Base-by-base conservation (phyloP, 2,329 filamentous ascomycete genomes). In the Plectosphaerella plurivora region DNA sequence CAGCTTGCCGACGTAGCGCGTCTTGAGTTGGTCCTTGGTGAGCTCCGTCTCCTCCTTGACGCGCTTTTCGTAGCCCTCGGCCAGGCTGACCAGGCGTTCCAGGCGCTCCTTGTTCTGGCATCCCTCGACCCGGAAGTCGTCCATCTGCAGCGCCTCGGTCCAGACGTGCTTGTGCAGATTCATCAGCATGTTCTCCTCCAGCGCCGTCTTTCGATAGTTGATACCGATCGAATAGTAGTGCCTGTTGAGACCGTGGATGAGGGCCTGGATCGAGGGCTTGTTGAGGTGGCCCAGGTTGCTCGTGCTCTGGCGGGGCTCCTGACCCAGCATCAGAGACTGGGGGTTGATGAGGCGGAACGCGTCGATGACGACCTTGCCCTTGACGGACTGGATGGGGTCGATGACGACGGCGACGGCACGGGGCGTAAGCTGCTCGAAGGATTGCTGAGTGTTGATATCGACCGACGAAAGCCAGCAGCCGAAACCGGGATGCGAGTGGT, bases 131-230 rank as follows among this genome's bases (percentile, higher is more conserved):
- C 86, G 83, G 80, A 99, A 99, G 71, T 97, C 92, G 55, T 93
- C 89, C 91, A 99, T 97, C 68, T 96, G 85, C 59, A 99, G 73
- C 5, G 93, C 94, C 71, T 99, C 94, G 1, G 95, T 99, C 94
- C 94, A 99, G 45, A 97, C 92, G 62, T 97, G 94, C 80, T 99
- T 99, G 82, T 99, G 94, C 60, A 99, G 77, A 69, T 99, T 99
- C 95, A 99, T 99, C 64, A 99, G 74, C 94, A 99, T 99, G 73
- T 96, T 97, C 79, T 99, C 95, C 71, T 99, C 94, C 49, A 99
- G 78, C 1, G 91, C 93, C 1, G 93, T 96, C 79, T 99, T 99
- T 67, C 93, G 83, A 74, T 99, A 99, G 74, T 97, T 92, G 76
- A 99, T 97, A 55, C 84, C 93, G 67, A 99, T 99, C 63, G 91